Evolutionary conservation across 2,329 filamentous ascomycete species (phyloP).

Genomic region (Dothistroma septosporum): DNA sequence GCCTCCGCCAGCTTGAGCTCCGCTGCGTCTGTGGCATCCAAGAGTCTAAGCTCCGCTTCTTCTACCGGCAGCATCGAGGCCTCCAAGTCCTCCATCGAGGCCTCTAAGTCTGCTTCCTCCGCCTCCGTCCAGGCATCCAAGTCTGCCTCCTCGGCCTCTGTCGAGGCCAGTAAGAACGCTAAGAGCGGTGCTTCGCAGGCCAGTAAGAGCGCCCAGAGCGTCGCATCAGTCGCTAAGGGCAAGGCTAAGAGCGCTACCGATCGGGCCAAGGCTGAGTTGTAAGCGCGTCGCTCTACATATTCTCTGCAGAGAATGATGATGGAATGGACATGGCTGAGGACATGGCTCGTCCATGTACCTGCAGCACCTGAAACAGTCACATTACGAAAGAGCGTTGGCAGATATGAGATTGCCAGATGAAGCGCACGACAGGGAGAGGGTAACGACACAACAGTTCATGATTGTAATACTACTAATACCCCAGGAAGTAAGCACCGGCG

Average conservation of each 20-base stretch:
- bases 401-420: conserved; percentile 1
- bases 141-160: conserved; percentile 23
- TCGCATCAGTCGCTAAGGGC: conserved; percentile 2
- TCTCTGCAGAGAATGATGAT: background rate
- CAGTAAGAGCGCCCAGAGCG: conserved; percentile 18
- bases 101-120: conserved; percentile 31
- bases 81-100: conserved; percentile 22
- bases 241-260: conserved; percentile 34
- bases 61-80: conserved; percentile 33
- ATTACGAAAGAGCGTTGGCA: conserved; percentile 7
- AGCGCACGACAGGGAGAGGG: conserved; percentile 14
- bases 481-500: conserved; percentile 17
- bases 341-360: background rate
- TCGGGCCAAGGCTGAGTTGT: conserved; percentile 45
- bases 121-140: conserved; percentile 31
- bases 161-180: conserved; percentile 31
- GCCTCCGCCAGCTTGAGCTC: conserved; percentile 36
- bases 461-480: conserved; percentile 17
- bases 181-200: conserved; percentile 31
- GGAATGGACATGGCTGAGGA: background rate
- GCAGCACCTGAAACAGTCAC: conserved; percentile 12
- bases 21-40: conserved; percentile 27
- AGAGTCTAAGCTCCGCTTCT: conserved; percentile 20
- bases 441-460: conserved; percentile 20
- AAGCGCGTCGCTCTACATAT: conserved; percentile 16